Evolutionary conservation across 1,284 basidiomycete species (phyloP), one percentile per base, ranked within the genome.

Genomic region (Ceraceosorus guamensis): DNA sequence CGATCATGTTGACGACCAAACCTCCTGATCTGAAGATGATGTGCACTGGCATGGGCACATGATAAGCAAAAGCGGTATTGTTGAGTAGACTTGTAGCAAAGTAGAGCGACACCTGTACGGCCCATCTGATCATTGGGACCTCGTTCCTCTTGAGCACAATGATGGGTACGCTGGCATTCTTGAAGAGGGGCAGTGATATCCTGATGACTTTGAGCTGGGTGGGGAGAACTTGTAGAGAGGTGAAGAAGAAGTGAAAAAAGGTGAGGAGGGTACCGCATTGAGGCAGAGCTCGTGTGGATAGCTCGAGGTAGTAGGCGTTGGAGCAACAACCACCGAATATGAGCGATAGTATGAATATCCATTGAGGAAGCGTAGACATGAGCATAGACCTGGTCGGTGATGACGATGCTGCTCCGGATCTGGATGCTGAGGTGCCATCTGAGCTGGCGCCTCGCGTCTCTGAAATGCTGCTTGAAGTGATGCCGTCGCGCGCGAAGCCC

Each of bases 1-100:
- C 79, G 7, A 86, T 45, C 82, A 91, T 84, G 67, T 85, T 88
- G 48, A 89, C 78, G n/a, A 87, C 82, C 68, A 89, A 77, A n/a
- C 91, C 91, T 1, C 88, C 91, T 66, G 88, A 90, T 39, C 91
- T 82, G 72, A 95, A 96, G 57, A 96, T 88, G 75, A 96, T 95
- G 76, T 96, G 91, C 1, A 96, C 87, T 0, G 88, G 79, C 83
- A 95, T 89, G 13, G 91, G 91, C 56, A 95, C 87, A 57, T 82
- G 77, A 52, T 61, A 91, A 3, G 84, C 87, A 73, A 96, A 95
- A 0, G 90, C 91, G 30, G 83, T 84, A 77, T 95, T 96, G 78
- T 96, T 96, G 67, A 96, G 79, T 55, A 86, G 73, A n/a, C 87
- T 90, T 55, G 91, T 82, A 6, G 82, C 76, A 60, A 88, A 86